Base-by-base conservation (phyloP, 169 alveolate genomes). In the Cryptosporidium viatorum region DNA sequence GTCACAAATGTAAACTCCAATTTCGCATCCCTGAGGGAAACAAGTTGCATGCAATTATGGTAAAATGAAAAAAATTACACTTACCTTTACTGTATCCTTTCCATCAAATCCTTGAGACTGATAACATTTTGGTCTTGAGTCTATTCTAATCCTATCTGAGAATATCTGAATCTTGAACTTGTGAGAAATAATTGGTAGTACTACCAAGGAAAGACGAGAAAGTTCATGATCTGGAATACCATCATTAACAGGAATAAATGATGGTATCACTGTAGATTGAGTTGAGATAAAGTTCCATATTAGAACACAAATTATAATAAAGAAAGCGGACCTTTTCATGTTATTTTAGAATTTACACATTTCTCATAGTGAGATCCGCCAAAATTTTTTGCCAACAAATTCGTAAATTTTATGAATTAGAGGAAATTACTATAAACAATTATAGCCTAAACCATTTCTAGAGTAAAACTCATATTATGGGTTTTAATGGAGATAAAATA, bases 1-100 rank as follows among this genome's bases (percentile, higher is more conserved):
- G 39, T 80, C 75, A 62, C 89, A 80, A 41, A 80, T 67, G n/a
- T 80, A 80, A 29, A 80, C 89, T 21, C 89, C 89, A 35, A 80
- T 21, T 16, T 80, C 73, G 12, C 89, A 80, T 23, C 89, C 89
- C 89, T 80, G 23, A 7, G 48, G 48, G 14, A 29, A 18, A 80
- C 21, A 59, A 43, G 48, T 52, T 7, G 18, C 59, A 71, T 41
- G 43, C 21, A 55, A 73, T 12, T 50, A 51, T 4, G 10, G 16
- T 18, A 29, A 29, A 16, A 55, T n/a, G 43, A 37, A 14, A 70
- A 74, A 65, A 41, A 74, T 6, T 65, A 62, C 80, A 41, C 89
- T 16, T 65, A 80, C 89, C 45, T 65, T 80, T 21, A 43, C 45
- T 23, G 37, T 41, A 12, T 43, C 41, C 21, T 35, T 80, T 10